Evolutionary conservation across 768 basidiomycete species (phyloP).

Genomic region (Leucosporidium creatinivorum): DNA sequence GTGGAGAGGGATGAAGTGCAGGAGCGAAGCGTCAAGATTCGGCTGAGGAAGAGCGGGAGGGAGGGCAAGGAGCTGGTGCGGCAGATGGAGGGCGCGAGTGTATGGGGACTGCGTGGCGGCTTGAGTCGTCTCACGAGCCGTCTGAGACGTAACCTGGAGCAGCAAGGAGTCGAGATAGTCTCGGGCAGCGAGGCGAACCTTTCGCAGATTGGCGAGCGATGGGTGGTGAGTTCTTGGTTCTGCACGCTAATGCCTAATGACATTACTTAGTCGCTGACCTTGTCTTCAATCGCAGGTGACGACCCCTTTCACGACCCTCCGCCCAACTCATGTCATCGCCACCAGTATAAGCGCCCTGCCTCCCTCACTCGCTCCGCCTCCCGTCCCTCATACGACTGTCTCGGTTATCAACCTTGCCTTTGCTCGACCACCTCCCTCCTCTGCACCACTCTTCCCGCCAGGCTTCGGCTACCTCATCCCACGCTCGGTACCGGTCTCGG

Average conservation of each 20-base stretch:
- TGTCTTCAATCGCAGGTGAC: not conserved
- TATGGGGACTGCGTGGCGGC: conserved; percentile 76
- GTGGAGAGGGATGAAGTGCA: conserved; percentile 17
- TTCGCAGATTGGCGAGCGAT: not conserved
- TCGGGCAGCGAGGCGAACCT: conserved; percentile 34
- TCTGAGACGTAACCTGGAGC: conserved; percentile 49
- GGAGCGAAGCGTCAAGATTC: conserved; percentile 24
- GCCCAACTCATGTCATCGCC: conserved; percentile 54
- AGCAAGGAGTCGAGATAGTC: conserved; percentile 56
- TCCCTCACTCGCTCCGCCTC: conserved; percentile 47
- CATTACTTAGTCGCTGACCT: not conserved
- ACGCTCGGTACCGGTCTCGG: conserved; percentile 43
- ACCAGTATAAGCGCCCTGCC: conserved; percentile 66
- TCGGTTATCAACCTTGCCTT: conserved; percentile 87
- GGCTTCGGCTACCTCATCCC: conserved; percentile 96
- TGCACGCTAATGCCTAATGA: too few relatives aligned
- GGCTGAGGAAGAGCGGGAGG: not conserved
- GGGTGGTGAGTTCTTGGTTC: conserved; percentile 8
- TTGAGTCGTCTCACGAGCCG: conserved; percentile 59
- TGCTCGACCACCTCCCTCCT: conserved; percentile 40
- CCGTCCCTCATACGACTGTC: conserved; percentile 60
- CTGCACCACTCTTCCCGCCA: conserved; percentile 50
- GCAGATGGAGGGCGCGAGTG: conserved; percentile 49
- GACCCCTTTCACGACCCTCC: conserved; percentile 1
- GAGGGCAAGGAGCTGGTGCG: conserved; percentile 17